A percentile compares a stretch with the other conserved stretches of the same genome.
phyloP scores from a whole-genome alignment of 139 green algal species.

The Picochlorum costavermella region DNA sequence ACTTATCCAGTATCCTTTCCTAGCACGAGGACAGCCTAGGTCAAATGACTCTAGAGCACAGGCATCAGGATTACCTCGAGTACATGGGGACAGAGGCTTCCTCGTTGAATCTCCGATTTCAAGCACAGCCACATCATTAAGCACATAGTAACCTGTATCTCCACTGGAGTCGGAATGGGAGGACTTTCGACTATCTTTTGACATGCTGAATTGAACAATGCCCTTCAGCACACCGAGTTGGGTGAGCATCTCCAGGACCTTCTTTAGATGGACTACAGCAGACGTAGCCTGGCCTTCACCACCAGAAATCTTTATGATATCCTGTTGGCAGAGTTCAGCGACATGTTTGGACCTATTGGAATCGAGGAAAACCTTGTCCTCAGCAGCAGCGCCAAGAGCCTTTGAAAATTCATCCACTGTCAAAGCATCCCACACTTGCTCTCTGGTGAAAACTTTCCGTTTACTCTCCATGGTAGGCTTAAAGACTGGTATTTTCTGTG shows the following conservation, averaged over 20 bases:
- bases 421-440: background rate
- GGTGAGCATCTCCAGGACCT: conserved; percentile 14
- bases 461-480: background rate
- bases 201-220: background rate
- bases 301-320: too few species aligned
- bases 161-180: too few species aligned
- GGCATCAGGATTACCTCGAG: too few species aligned
- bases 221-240: conserved; percentile 11
- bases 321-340: background rate
- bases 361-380: background rate
- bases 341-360: background rate
- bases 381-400: background rate
- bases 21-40: too few species aligned
- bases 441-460: background rate
- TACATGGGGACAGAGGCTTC: too few species aligned
- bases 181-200: background rate
- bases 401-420: conserved; percentile 9
- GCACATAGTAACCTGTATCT: too few species aligned
- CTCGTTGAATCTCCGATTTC: too few species aligned
- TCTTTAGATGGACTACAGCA: background rate
- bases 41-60: too few species aligned
- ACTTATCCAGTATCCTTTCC: conserved; percentile 12
- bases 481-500: background rate
- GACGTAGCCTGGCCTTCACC: too few species aligned
- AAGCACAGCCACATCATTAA: too few species aligned